Percentiles rank a stretch among this genome's conserved stretches.
phyloP scores from a whole-genome alignment of 1,139 yeast genomes.

The Scheffersomyces segobiensis region DNA sequence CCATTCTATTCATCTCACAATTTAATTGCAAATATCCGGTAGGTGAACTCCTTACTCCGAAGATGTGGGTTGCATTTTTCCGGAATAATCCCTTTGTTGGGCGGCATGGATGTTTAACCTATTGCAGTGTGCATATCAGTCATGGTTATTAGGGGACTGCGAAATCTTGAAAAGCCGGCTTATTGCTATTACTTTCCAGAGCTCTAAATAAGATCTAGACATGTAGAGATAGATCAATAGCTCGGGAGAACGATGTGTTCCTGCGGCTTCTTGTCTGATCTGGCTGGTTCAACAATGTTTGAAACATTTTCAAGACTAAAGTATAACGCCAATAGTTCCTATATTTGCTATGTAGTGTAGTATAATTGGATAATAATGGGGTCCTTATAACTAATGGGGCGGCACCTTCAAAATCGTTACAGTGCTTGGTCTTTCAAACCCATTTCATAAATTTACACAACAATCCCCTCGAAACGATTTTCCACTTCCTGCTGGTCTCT shows the following conservation, averaged over 20 bases:
- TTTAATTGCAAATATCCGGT: background rate
- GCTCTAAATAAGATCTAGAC: too few species aligned
- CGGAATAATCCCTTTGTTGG: background rate
- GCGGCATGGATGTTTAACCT: background rate
- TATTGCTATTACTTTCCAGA: too few species aligned
- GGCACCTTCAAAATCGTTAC: background rate
- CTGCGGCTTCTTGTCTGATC: too few species aligned
- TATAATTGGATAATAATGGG: background rate
- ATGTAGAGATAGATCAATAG: too few species aligned
- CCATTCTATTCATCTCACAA: background rate
- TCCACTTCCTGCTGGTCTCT: conserved; percentile 63
- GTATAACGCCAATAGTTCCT: background rate
- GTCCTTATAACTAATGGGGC: too few species aligned
- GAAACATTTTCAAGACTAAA: too few species aligned
- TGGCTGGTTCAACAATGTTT: too few species aligned
- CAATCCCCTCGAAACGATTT: conserved; percentile 48
- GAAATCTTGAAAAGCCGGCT: background rate
- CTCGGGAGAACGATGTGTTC: too few species aligned
- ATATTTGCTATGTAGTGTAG: background rate
- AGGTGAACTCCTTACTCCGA: background rate
- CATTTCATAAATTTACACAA: conserved; percentile 11
- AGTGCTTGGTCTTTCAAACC: background rate
- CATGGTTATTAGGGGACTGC: background rate
- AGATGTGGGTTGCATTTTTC: background rate
- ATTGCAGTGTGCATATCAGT: background rate